Conservation (phyloP, 139 green algal genomes). For the Astrephomene gubernaculifera region DNA sequence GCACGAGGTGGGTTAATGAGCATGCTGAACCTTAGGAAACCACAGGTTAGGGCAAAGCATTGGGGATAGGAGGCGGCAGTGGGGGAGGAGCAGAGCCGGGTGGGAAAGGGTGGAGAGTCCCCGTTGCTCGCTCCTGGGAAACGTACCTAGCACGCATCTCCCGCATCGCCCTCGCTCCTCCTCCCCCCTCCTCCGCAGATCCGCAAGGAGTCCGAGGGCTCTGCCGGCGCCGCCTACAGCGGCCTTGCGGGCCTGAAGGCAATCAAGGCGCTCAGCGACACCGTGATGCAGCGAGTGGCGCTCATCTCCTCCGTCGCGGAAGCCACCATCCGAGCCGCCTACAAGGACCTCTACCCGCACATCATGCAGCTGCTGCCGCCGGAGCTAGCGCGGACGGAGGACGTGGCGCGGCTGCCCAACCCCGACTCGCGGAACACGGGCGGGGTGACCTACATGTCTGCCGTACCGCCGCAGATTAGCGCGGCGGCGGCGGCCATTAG, state of each 20-base stretch:
- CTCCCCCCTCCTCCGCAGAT: not conserved
- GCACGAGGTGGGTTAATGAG: conserved; percentile 43
- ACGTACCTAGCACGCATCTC: too few relatives aligned
- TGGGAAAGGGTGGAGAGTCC: too few relatives aligned
- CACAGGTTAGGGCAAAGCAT: too few relatives aligned
- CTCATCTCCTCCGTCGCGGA: conserved; percentile 67
- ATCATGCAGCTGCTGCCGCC: conserved; percentile 35
- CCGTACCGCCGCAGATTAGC: too few relatives aligned
- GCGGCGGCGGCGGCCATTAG: too few relatives aligned
- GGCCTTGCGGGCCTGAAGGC: not conserved
- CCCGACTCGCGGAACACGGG: conserved; percentile 11
- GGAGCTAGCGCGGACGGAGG: conserved; percentile 9
- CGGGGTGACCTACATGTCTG: not conserved
- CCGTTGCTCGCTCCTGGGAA: too few relatives aligned
- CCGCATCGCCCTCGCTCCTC: too few relatives aligned
- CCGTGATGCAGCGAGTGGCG: conserved; percentile 56
- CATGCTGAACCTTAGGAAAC: too few relatives aligned
- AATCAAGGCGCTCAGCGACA: not conserved
- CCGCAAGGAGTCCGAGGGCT: conserved; percentile 25
- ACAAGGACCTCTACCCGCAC: conserved; percentile 56
- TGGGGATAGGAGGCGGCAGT: too few relatives aligned
- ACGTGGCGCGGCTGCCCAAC: conserved; percentile 38
- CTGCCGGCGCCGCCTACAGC: not conserved
- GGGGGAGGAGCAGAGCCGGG: too few relatives aligned
- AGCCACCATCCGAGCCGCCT: conserved; percentile 69